A percentile compares a stretch with the other conserved stretches of the same genome.
These are phyloP conservation scores for Ceraceosorus guamensis DNA, from an alignment of 1,284 basidiomycete species.

Conservation along the genomic window DNA sequence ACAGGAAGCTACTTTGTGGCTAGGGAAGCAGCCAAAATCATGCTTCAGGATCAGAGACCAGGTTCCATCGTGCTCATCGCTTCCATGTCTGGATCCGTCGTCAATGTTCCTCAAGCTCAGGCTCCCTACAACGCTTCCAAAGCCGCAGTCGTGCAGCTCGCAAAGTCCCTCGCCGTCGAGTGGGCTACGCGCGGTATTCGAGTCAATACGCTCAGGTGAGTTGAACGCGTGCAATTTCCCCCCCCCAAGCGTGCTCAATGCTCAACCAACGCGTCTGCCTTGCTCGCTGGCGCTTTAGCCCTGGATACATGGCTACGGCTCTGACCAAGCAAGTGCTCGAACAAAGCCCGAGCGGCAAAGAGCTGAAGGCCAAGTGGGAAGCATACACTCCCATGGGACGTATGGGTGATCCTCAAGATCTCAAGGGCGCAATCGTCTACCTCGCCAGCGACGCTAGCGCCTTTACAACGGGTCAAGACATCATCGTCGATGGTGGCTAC, in stretches of 20 bases:
- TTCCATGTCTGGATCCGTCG: slow-evolving; percentile 75
- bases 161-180: slow-evolving; percentile 74
- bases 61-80: slow-evolving; percentile 82
- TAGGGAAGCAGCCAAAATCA: slow-evolving; percentile 70
- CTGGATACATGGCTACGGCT: slow-evolving; percentile 60
- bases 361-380: slow-evolving; percentile 65
- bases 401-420: slow-evolving; percentile 49
- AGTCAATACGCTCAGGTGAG: slow-evolving; percentile 59
- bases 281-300: no score
- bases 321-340: slow-evolving; percentile 55
- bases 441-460: slow-evolving; percentile 74
- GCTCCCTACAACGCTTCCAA: slow-evolving; percentile 88
- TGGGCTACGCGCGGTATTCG: slow-evolving; percentile 79
- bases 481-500: slow-evolving; percentile 80
- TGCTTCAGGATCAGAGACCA: slow-evolving; percentile 53
- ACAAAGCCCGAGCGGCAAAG: slow-evolving; percentile 52
- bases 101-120: slow-evolving; percentile 67
- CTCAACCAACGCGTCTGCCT: no score
- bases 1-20: slow-evolving; percentile 78
- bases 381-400: slow-evolving; percentile 76
- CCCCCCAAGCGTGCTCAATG: no score
- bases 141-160: slow-evolving; percentile 77
- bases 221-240: no score
- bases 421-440: slow-evolving; percentile 68
- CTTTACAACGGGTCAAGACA: slow-evolving; percentile 76